These are phyloP conservation scores for Antrodiella citrinella DNA, from an alignment of 768 basidiomycete genomes.

Conservation along the genomic window DNA sequence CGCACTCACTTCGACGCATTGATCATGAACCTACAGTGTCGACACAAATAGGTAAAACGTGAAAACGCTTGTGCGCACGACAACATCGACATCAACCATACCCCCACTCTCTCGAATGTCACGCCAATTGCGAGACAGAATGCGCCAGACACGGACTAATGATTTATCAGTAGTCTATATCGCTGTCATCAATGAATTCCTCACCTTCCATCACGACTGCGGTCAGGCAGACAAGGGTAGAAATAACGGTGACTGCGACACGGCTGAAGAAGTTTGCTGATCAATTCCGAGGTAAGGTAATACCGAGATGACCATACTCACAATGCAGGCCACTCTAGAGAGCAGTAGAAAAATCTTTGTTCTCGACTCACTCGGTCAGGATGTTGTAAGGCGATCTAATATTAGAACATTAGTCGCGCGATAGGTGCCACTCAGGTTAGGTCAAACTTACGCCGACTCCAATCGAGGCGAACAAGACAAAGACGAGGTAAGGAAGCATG, in stretches of 20 bases:
- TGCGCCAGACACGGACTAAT: constrained; percentile 12
- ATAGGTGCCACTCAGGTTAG: too few species aligned
- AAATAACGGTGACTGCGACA: constrained; percentile 13
- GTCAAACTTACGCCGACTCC: neutral
- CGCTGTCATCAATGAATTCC: neutral
- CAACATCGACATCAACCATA: constrained; percentile 13
- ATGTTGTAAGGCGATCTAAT: neutral
- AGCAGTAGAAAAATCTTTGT: constrained; percentile 22
- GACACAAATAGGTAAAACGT: constrained; percentile 16
- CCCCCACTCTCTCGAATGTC: constrained; percentile 10
- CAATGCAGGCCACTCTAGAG: constrained; percentile 16
- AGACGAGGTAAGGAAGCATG: constrained; percentile 8
- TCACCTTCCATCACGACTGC: constrained; percentile 16
- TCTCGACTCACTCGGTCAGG: constrained; percentile 14
- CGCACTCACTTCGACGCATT: too few species aligned
- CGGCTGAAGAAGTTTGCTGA: too few species aligned
- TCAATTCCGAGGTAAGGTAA: too few species aligned
- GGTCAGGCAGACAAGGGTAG: constrained; percentile 16
- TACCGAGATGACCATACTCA: too few species aligned
- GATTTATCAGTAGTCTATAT: neutral
- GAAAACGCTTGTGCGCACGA: constrained; percentile 17
- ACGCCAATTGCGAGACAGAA: constrained; percentile 14
- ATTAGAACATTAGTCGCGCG: neutral
- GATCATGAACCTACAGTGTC: constrained; percentile 13
- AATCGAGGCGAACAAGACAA: neutral